phyloP scores from a whole-genome alignment of 2,329 filamentous ascomycete genomes.

The Colletotrichum somersetense region DNA sequence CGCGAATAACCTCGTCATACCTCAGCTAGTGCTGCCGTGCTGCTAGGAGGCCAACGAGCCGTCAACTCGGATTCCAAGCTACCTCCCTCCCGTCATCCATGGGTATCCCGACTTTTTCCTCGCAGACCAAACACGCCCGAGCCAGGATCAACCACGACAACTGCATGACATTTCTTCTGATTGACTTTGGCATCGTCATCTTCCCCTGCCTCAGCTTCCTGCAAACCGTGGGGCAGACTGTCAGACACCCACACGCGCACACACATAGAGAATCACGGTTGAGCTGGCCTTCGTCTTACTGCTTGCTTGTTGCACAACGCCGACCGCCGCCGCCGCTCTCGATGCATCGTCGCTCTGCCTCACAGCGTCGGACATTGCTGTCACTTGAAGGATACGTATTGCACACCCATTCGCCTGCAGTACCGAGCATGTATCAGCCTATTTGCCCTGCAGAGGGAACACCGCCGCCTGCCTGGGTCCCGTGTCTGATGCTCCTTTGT shows the following conservation, averaged over 20 bases:
- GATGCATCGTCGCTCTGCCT: slow-evolving; percentile 11
- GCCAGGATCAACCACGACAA: slow-evolving; percentile 24
- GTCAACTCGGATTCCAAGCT: background rate
- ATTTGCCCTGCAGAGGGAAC: slow-evolving; percentile 3
- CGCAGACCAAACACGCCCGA: background rate
- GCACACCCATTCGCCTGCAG: slow-evolving; percentile 22
- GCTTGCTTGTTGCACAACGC: slow-evolving; percentile 16
- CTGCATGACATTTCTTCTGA: slow-evolving; percentile 36
- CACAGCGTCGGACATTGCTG: slow-evolving; percentile 25
- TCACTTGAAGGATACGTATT: slow-evolving; percentile 27
- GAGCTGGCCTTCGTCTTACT: slow-evolving; percentile 6
- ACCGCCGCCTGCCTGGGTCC: background rate
- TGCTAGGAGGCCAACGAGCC: slow-evolving; percentile 7
- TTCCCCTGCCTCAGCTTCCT: slow-evolving; percentile 11
- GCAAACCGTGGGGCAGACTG: slow-evolving; percentile 14
- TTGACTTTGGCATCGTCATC: slow-evolving; percentile 32
- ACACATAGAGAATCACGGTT: slow-evolving; percentile 3
- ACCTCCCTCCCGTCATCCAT: background rate
- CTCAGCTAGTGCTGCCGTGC: background rate
- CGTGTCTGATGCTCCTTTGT: too few relatives aligned
- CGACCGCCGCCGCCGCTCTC: slow-evolving; percentile 13
- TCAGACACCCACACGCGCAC: background rate
- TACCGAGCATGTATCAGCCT: slow-evolving; percentile 12
- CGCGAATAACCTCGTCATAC: background rate
- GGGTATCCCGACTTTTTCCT: background rate